Conservation (phyloP, 768 basidiomycete species). For the Termitomyces sp. region DNA sequence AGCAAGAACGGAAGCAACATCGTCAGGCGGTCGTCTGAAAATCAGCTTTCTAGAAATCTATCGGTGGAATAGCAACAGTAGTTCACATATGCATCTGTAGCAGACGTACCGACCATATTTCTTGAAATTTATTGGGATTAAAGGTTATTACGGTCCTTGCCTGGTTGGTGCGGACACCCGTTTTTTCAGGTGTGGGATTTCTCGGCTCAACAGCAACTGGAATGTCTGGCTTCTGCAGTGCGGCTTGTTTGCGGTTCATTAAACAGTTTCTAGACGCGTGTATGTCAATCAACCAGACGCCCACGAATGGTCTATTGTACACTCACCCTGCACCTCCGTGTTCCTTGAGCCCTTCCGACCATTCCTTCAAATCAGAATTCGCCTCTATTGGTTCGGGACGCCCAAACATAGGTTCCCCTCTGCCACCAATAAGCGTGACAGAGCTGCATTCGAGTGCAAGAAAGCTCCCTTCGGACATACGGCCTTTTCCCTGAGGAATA, state of each 20-base stretch:
- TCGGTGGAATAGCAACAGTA: not conserved
- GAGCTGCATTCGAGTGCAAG: slow-evolving; percentile 51
- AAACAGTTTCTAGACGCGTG: slow-evolving; percentile 31
- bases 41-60: slow-evolving; percentile 7
- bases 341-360: slow-evolving; percentile 51
- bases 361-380: slow-evolving; percentile 35
- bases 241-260: slow-evolving; percentile 38
- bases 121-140: not conserved
- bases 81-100: not conserved
- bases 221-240: slow-evolving; percentile 3
- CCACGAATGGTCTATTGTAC: not conserved
- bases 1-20: slow-evolving; percentile 8
- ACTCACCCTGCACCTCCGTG: slow-evolving; percentile 61
- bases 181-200: not conserved
- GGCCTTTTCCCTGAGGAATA: slow-evolving; percentile 37
- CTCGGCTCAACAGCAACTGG: not conserved
- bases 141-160: not conserved
- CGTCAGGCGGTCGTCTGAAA: slow-evolving; percentile 6
- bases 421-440: slow-evolving; percentile 36
- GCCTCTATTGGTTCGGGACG: slow-evolving; percentile 41
- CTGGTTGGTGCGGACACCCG: not conserved
- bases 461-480: slow-evolving; percentile 32
- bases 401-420: slow-evolving; percentile 43
- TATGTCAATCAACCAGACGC: not conserved
- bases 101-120: slow-evolving; percentile 6